Percentiles rank a stretch among this genome's conserved stretches.
phyloP scores from a whole-genome alignment of 371 early-diverging fungal genomes.

The Lichtheimia corymbifera region DNA sequence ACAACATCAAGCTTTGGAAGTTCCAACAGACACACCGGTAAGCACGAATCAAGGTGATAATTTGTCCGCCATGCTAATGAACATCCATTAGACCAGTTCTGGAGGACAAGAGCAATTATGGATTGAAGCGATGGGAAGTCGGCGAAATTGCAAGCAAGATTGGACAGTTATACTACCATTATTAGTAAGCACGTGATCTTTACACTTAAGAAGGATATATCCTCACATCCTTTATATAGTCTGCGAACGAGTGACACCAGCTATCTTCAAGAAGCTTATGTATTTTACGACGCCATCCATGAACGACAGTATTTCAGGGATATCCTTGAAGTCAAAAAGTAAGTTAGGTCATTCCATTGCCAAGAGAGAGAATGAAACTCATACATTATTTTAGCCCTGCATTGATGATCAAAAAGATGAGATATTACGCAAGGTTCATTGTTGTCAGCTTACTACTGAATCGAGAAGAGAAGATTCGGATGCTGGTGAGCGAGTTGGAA shows the following conservation, averaged over 20 bases:
- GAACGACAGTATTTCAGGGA: conserved; percentile 94
- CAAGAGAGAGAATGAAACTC: not conserved
- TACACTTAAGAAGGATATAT: not conserved
- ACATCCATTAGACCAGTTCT: conserved; percentile 60
- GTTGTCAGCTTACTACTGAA: conserved; percentile 92
- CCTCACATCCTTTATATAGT: conserved; percentile 24
- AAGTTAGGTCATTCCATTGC: conserved; percentile 11
- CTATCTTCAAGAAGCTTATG: conserved; percentile 90
- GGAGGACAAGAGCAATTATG: conserved; percentile 87
- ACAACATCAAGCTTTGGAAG: conserved; percentile 78
- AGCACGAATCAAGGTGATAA: not conserved
- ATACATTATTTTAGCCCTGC: conserved; percentile 62
- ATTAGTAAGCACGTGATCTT: conserved; percentile 59
- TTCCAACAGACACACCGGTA: conserved; percentile 91
- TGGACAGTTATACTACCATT: conserved; percentile 91
- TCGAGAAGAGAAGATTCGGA: conserved; percentile 73
- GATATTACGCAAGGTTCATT: conserved; percentile 95
- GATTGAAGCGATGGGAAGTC: conserved; percentile 95
- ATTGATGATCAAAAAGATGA: conserved; percentile 92
- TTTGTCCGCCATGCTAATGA: too few species aligned
- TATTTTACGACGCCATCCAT: conserved; percentile 95
- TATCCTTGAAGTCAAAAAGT: conserved; percentile 86
- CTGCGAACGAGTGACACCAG: conserved; percentile 94
- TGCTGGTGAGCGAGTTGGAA: conserved; percentile 81
- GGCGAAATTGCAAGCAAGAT: conserved; percentile 98